Conservation (phyloP, 768 basidiomycete genomes). For the Agaricus subrufescens region DNA sequence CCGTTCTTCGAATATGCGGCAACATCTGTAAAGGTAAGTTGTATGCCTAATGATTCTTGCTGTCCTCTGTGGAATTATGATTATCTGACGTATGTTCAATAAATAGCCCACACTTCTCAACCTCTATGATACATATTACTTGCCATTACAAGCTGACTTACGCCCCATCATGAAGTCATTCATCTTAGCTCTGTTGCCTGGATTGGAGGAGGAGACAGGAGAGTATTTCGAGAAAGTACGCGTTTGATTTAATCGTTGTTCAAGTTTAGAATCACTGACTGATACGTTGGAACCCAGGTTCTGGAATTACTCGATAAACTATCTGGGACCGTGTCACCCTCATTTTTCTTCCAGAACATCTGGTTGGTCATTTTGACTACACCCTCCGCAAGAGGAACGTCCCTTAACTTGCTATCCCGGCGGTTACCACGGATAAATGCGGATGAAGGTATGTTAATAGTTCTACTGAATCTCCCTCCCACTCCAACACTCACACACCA, state of each 20-base stretch:
- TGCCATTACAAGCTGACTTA: slow-evolving; percentile 76
- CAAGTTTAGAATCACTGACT: not conserved
- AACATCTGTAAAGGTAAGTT: slow-evolving; percentile 88
- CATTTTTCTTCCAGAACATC: slow-evolving; percentile 94
- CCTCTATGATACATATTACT: slow-evolving; percentile 89
- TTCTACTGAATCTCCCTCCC: not conserved
- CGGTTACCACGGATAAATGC: slow-evolving; percentile 67
- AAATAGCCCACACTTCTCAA: slow-evolving; percentile 77
- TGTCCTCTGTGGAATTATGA: not conserved
- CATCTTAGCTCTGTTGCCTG: slow-evolving; percentile 89
- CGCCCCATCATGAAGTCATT: slow-evolving; percentile 93
- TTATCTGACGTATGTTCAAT: not conserved
- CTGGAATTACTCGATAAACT: slow-evolving; percentile 74
- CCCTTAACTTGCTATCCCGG: slow-evolving; percentile 82
- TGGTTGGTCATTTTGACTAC: slow-evolving; percentile 93
- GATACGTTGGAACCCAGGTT: slow-evolving; percentile 44
- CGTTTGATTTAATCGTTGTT: slow-evolving; percentile 8
- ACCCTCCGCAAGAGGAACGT: slow-evolving; percentile 77
- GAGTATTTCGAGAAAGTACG: slow-evolving; percentile 91
- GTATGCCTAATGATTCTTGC: too few species aligned
- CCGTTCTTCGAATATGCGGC: slow-evolving; percentile 99
- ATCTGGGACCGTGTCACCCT: slow-evolving; percentile 76
- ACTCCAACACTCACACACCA: not conserved
- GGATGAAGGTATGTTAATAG: slow-evolving; percentile 53
- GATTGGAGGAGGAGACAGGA: slow-evolving; percentile 94